Conservation (phyloP, 768 basidiomycete species). For the button mushroom (Agaricus bisporus) region DNA sequence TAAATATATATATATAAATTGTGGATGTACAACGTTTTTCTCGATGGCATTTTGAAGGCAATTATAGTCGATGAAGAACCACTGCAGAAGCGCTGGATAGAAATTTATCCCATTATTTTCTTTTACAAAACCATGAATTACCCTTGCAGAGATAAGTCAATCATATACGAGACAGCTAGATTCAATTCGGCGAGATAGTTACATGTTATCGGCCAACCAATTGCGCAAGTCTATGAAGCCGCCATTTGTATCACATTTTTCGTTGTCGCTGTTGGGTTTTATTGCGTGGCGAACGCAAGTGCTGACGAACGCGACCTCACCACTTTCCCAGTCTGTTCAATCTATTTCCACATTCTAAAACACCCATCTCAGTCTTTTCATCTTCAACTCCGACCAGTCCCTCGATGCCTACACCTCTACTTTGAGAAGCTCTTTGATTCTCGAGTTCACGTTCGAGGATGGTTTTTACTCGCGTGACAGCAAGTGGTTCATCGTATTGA, state of each 20-base stretch:
- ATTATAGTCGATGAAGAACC: too few species aligned
- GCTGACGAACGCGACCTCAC: slow-evolving; percentile 64
- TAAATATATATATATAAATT: too few species aligned
- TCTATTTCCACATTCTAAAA: slow-evolving; percentile 58
- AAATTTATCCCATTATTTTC: too few species aligned
- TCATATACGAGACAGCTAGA: too few species aligned
- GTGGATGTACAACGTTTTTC: too few species aligned
- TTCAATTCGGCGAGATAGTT: slow-evolving; percentile 7
- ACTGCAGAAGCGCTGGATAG: too few species aligned
- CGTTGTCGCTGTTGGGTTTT: slow-evolving; percentile 22
- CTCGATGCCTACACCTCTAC: slow-evolving; percentile 64
- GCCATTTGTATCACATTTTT: slow-evolving; percentile 27
- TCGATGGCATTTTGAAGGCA: too few species aligned
- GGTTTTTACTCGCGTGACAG: slow-evolving; percentile 63
- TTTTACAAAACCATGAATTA: too few species aligned
- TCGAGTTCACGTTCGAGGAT: slow-evolving; percentile 83
- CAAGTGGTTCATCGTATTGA: slow-evolving; percentile 65
- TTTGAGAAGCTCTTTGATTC: slow-evolving; percentile 61
- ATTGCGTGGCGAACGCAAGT: slow-evolving; percentile 39
- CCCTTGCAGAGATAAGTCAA: too few species aligned
- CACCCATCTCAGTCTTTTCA: slow-evolving; percentile 59
- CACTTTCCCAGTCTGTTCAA: slow-evolving; percentile 75
- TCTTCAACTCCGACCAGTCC: slow-evolving; percentile 70
- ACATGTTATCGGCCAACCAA: slow-evolving; percentile 43
- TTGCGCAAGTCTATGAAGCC: slow-evolving; percentile 39